Conservation (phyloP, 495 filamentous ascomycete species). For the Daldinia caldariorum region DNA sequence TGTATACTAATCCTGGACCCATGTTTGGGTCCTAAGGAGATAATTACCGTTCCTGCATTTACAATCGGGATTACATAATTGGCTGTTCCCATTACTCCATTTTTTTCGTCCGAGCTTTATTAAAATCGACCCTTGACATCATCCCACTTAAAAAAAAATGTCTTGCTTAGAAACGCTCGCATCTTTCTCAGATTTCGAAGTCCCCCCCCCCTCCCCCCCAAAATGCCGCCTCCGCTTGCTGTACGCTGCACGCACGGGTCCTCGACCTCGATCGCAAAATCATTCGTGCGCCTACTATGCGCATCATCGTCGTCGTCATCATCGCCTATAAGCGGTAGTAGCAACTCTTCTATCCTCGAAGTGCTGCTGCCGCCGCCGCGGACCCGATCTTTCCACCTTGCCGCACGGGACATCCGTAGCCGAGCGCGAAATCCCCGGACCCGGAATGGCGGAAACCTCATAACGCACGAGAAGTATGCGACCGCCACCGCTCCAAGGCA, state of each 20-base stretch:
- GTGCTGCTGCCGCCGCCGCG: slow-evolving; percentile 48
- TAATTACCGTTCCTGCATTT: slow-evolving; percentile 13
- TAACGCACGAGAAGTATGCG: background rate
- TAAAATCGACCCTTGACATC: slow-evolving; percentile 51
- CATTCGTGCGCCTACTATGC: slow-evolving; percentile 55
- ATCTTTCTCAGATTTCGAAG: background rate
- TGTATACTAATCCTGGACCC: too few relatives aligned
- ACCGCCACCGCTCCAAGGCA: slow-evolving; percentile 6
- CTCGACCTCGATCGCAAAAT: slow-evolving; percentile 48
- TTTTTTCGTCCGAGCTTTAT: slow-evolving; percentile 19
- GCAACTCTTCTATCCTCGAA: slow-evolving; percentile 48
- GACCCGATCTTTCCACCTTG: slow-evolving; percentile 25
- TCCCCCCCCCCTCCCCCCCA: background rate
- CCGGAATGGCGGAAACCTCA: slow-evolving; percentile 3
- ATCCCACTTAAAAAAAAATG: slow-evolving; percentile 49
- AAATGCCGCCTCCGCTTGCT: slow-evolving; percentile 48
- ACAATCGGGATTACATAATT: slow-evolving; percentile 34
- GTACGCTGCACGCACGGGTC: slow-evolving; percentile 48
- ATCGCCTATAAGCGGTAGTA: slow-evolving; percentile 21
- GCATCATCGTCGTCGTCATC: slow-evolving; percentile 28
- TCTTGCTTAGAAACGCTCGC: slow-evolving; percentile 42
- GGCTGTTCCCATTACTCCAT: slow-evolving; percentile 30
- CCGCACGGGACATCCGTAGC: slow-evolving; percentile 17
- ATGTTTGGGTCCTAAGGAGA: too few relatives aligned
- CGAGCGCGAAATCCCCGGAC: slow-evolving; percentile 18